Percentiles rank a stretch among this genome's conserved stretches.
Conservation (phyloP, 495 filamentous ascomycete species). For the Annulohypoxylon moriforme region DNA sequence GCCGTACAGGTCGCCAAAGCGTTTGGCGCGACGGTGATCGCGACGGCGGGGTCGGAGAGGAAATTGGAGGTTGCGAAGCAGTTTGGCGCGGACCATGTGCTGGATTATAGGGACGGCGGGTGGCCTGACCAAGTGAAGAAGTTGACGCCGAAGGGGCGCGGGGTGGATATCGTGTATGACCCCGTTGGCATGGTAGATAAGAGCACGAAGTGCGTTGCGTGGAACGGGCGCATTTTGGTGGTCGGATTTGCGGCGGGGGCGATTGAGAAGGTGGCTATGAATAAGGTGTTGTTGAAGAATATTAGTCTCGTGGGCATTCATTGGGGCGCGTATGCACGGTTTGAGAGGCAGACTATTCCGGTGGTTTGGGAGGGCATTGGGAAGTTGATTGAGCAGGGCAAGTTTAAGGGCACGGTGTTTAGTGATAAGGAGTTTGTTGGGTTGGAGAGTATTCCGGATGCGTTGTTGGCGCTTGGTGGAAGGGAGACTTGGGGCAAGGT, state of each 20-base stretch:
- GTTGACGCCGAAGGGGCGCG: constrained; percentile 74
- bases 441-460: constrained; percentile 79
- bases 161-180: constrained; percentile 89
- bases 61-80: constrained; percentile 81
- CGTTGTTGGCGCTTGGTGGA: constrained; percentile 78
- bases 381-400: constrained; percentile 77
- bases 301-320: constrained; percentile 89
- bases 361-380: constrained; percentile 85
- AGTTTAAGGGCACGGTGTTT: constrained; percentile 85
- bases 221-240: constrained; percentile 88
- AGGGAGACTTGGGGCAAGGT: constrained; percentile 97
- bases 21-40: constrained; percentile 87
- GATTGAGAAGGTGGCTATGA: constrained; percentile 93
- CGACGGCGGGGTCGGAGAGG: constrained; percentile 79
- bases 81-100: constrained; percentile 85
- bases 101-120: constrained; percentile 75
- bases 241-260: constrained; percentile 90
- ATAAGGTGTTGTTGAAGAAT: constrained; percentile 93
- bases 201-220: constrained; percentile 87
- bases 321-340: constrained; percentile 85
- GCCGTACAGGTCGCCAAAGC: constrained; percentile 95
- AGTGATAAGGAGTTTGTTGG: constrained; percentile 84
- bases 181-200: constrained; percentile 85
- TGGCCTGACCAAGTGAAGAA: constrained; percentile 86
- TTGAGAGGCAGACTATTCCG: constrained; percentile 76